Evolutionary conservation across 331 rosid species (phyloP).

Genomic region (Dryas integrifolia): DNA sequence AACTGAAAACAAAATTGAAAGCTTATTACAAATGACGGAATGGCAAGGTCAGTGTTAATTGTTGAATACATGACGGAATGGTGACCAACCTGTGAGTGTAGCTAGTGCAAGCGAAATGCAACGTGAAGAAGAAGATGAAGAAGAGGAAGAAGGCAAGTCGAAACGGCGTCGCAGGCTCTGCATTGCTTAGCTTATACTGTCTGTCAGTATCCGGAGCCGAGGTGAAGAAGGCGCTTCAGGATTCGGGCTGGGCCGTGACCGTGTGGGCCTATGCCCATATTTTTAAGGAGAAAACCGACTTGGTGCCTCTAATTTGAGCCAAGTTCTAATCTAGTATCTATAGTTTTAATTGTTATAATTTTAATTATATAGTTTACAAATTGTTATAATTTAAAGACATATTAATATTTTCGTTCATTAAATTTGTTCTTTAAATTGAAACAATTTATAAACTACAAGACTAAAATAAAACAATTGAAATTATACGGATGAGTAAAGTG

Average conservation of each 20-base stretch:
- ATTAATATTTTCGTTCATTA: too few relatives aligned
- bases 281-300: too few relatives aligned
- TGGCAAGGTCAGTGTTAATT: neutral
- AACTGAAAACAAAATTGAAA: slow-evolving; percentile 37
- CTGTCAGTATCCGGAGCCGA: neutral
- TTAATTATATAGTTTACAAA: too few relatives aligned
- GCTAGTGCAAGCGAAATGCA: neutral
- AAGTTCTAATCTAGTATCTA: too few relatives aligned
- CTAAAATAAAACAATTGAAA: too few relatives aligned
- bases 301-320: too few relatives aligned
- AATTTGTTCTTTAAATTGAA: too few relatives aligned
- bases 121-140: slow-evolving; percentile 6
- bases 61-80: neutral
- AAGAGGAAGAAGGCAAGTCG: neutral
- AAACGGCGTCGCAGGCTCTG: slow-evolving; percentile 19
- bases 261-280: neutral
- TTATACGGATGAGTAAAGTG: too few relatives aligned
- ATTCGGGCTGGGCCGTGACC: too few relatives aligned
- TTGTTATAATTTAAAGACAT: too few relatives aligned
- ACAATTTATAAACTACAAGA: too few relatives aligned
- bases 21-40: neutral
- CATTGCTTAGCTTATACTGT: slow-evolving; percentile 12
- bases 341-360: too few relatives aligned
- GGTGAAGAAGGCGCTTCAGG: neutral
- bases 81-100: slow-evolving; percentile 21